These are phyloP conservation scores for Rehmannia glutinosa DNA, from an alignment of 257 asterid species.

Conservation along the genomic window DNA sequence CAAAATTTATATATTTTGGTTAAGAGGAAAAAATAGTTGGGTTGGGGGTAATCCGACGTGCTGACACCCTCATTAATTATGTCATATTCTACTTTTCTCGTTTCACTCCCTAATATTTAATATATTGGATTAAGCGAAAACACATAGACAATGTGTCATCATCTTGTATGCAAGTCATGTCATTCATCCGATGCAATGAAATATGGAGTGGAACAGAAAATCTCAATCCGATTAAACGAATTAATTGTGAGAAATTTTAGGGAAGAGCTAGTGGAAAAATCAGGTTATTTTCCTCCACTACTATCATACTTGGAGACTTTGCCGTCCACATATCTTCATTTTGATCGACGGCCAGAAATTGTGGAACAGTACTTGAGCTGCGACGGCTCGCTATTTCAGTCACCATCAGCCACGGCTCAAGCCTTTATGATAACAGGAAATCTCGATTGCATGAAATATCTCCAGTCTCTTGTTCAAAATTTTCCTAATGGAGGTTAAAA, in stretches of 20 bases:
- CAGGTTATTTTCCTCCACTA: conserved; percentile 23
- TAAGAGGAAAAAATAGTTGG: too few relatives aligned
- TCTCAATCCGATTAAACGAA: too few relatives aligned
- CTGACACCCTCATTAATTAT: too few relatives aligned
- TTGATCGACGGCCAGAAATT: neutral
- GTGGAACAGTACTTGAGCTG: conserved; percentile 8
- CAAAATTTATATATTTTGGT: too few relatives aligned
- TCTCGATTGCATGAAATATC: conserved; percentile 23
- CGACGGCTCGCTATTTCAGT: conserved; percentile 45
- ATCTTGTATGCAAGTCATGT: too few relatives aligned
- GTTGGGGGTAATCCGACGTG: too few relatives aligned
- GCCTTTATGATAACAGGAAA: conserved; percentile 39
- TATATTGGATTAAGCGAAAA: too few relatives aligned
- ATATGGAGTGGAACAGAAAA: too few relatives aligned
- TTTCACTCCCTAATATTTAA: too few relatives aligned
- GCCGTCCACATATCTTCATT: conserved; percentile 12
- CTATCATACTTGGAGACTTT: conserved; percentile 38
- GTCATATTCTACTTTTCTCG: too few relatives aligned
- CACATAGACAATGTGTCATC: too few relatives aligned
- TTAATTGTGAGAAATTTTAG: conserved; percentile 10
- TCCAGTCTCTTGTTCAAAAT: conserved; percentile 28
- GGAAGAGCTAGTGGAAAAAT: conserved; percentile 20
- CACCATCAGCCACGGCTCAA: conserved; percentile 52
- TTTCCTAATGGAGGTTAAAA: conserved; percentile 44
- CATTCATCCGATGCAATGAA: too few relatives aligned